Evolutionary conservation across 108 stramenopile species (phyloP), one percentile per base, ranked within the genome.

Genomic region (Aureococcus anophagefferens): DNA sequence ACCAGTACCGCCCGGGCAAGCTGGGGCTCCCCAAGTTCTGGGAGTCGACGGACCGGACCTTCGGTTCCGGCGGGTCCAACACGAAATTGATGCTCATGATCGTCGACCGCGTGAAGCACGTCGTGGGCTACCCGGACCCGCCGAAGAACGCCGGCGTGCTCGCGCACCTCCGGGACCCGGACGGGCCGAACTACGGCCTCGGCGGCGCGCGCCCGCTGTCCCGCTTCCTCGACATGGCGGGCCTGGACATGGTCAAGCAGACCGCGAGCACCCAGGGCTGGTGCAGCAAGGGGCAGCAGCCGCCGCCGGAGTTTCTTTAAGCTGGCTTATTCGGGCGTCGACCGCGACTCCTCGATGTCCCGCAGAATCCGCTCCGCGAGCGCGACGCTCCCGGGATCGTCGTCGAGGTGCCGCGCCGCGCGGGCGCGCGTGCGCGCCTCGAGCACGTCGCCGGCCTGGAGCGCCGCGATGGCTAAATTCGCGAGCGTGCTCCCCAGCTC

Each of bases 21-120:
- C 86, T 84, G 76, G 85, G 83, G 21, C 64, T 89, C 33, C 96
- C 96, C 28, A 95, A 97, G 74, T 97, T 93, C 74, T 95, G 94
- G 94, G 96, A 94, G 68, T 89, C 86, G 14, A 88, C 90, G 0
- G 88, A 85, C 28, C 67, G 90, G 68, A 79, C 88, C 33, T 85
- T 86, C 69, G 84, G 85, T 64, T 11, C 9, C 13, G 40, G 40
- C 13, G 14, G 51, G 4, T 59, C 51, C 21, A 59, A 59, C 3
- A 59, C 51, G 51, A 59, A 4, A 59, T 59, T 25, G 4, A 16
- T 59, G 51, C 51, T 59, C 21, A 59, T 59, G 30, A 37, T 81
- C 31, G 77, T 83, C 35, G 14, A 80, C 40, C 72, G 82, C 3
- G 80, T 83, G 30, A 83, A 83, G 25, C 46, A 76, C 45, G 65